These are phyloP conservation scores for Hemileccinum rubropunctum DNA, from an alignment of 768 basidiomycete species.

Conservation along the genomic window DNA sequence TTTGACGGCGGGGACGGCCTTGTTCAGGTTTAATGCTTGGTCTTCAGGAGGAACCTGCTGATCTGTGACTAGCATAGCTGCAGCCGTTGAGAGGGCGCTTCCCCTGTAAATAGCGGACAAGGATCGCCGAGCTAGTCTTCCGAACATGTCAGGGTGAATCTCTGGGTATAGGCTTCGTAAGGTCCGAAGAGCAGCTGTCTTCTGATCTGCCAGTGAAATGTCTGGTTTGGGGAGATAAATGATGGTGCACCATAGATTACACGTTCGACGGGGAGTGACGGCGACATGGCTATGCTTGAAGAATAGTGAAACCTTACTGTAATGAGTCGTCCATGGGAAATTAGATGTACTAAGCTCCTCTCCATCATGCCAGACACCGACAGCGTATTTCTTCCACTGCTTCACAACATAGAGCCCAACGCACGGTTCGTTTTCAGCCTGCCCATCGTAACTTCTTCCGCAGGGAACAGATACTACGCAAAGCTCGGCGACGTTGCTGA, in stretches of 20 bases:
- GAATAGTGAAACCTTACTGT: no score
- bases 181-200: no score
- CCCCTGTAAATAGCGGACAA: slow-evolving; percentile 1
- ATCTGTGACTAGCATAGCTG: no score
- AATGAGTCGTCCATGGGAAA: no score
- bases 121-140: not conserved
- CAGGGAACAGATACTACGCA: slow-evolving; percentile 57
- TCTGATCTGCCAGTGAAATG: no score
- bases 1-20: slow-evolving; percentile 44
- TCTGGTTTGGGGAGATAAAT: no score
- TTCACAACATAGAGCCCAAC: slow-evolving; percentile 49
- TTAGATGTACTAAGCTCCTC: not conserved
- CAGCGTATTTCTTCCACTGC: slow-evolving; percentile 39
- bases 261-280: no score
- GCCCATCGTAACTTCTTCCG: slow-evolving; percentile 54
- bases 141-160: no score
- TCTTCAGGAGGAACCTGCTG: no score
- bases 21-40: slow-evolving; percentile 37
- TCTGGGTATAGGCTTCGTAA: no score
- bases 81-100: not conserved
- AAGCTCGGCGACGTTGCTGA: slow-evolving; percentile 56
- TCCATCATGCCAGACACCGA: slow-evolving; percentile 17
- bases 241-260: no score
- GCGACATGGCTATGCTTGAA: no score
- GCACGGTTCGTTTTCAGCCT: slow-evolving; percentile 44